Conservation (phyloP, 2,329 filamentous ascomycete species). For the Xylariales sp. region DNA sequence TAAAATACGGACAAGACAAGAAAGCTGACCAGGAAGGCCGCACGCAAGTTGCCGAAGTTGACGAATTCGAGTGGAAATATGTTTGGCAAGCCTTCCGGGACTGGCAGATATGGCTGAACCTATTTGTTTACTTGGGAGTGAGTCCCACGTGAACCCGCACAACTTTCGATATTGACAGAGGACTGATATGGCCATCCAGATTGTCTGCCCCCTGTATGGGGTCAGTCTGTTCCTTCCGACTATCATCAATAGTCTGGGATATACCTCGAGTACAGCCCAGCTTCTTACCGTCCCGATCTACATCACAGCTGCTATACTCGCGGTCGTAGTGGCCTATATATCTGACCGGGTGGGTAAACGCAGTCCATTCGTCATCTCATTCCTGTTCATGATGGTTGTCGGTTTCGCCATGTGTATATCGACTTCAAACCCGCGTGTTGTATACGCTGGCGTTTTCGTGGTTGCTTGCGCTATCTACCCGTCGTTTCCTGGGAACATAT, state of each 20-base stretch:
- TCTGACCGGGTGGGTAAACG: conserved; percentile 52
- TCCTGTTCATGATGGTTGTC: conserved; percentile 47
- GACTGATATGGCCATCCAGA: conserved; percentile 25
- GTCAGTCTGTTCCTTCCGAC: conserved; percentile 58
- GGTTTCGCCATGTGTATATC: conserved; percentile 60
- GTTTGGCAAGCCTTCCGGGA: conserved; percentile 69
- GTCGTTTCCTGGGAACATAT: conserved; percentile 70
- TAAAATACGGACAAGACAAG: conserved; percentile 58
- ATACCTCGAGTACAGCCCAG: conserved; percentile 53
- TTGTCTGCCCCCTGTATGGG: conserved; percentile 51
- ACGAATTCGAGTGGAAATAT: conserved; percentile 72
- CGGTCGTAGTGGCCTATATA: conserved; percentile 47
- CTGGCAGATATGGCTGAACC: conserved; percentile 68
- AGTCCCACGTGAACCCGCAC: conserved; percentile 21
- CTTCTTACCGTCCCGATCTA: conserved; percentile 59
- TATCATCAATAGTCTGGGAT: conserved; percentile 58
- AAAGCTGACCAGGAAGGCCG: conserved; percentile 39
- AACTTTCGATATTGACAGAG: no score
- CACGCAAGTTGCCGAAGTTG: conserved; percentile 54
- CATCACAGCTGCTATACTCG: conserved; percentile 58
- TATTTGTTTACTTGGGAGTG: conserved; percentile 62
- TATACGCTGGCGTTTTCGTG: conserved; percentile 73
- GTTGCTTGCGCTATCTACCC: conserved; percentile 77
- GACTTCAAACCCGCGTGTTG: conserved; percentile 50
- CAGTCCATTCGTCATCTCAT: conserved; percentile 50